phyloP scores from a whole-genome alignment of 202 grass and related monocot genomes.

The Panicum hallii region DNA sequence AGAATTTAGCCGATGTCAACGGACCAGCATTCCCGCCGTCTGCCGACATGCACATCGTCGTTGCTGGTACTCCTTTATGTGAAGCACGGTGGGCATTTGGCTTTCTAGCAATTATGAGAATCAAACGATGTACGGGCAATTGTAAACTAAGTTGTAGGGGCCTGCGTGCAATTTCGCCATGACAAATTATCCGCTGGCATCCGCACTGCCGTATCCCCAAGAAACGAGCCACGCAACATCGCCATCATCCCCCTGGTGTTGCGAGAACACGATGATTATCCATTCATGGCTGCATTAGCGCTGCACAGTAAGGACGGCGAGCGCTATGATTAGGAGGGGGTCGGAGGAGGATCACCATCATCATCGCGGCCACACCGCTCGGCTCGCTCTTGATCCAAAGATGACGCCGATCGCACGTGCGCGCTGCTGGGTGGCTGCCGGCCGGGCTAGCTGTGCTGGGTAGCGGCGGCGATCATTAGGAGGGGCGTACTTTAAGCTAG shows the following conservation, averaged over 20 bases:
- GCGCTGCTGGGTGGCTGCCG: background rate
- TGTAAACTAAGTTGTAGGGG: background rate
- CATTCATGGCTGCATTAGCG: slow-evolving; percentile 37
- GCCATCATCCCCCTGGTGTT: background rate
- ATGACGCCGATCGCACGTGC: slow-evolving; percentile 45
- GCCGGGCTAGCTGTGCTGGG: background rate
- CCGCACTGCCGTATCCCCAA: too few species aligned
- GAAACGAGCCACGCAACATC: background rate
- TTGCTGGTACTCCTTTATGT: too few species aligned
- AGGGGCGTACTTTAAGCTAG: too few species aligned
- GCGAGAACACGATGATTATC: slow-evolving; percentile 45
- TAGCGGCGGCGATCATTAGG: slow-evolving; percentile 30
- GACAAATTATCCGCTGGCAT: background rate
- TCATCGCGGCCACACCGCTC: background rate
- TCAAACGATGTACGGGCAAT: too few species aligned
- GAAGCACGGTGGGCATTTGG: too few species aligned
- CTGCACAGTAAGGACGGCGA: background rate
- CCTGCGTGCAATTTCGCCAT: background rate
- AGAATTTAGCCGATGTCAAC: too few species aligned
- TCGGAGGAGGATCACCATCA: background rate
- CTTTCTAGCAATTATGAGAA: too few species aligned
- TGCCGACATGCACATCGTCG: too few species aligned
- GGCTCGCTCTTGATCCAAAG: slow-evolving; percentile 1
- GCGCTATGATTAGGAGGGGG: slow-evolving; percentile 27
- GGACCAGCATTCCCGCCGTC: too few species aligned